phyloP scores from a whole-genome alignment of 129 eudicot genomes.

The Gnaphalium uliginosum region DNA sequence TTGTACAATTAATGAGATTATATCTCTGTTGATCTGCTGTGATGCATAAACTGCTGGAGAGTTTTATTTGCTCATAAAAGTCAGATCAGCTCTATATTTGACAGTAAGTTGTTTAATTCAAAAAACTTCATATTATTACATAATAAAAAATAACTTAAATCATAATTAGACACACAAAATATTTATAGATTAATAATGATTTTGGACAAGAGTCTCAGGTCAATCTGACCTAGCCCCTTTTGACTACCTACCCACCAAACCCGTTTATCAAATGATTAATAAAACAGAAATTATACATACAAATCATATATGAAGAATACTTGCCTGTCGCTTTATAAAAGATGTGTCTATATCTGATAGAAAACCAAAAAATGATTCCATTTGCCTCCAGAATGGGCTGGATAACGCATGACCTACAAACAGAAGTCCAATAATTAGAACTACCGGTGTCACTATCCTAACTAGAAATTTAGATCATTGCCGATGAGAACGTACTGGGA shows the following conservation, averaged over 20 bases:
- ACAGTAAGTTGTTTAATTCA: background rate
- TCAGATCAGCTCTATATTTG: too few relatives aligned
- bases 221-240: background rate
- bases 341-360: constrained; percentile 58
- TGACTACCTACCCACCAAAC: background rate
- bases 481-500: constrained; percentile 48
- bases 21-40: too few relatives aligned
- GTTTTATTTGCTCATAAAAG: too few relatives aligned
- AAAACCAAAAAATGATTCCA: constrained; percentile 66
- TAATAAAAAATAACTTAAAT: background rate
- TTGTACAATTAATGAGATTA: too few relatives aligned
- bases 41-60: too few relatives aligned
- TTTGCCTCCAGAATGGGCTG: constrained; percentile 74
- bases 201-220: background rate
- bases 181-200: background rate
- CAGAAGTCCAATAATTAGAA: constrained; percentile 19
- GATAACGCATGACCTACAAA: constrained; percentile 57
- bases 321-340: constrained; percentile 65
- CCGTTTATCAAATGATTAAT: background rate
- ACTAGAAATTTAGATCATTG: constrained; percentile 6
- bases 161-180: background rate
- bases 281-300: background rate
- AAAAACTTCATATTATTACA: background rate
- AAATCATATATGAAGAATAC: constrained; percentile 15
- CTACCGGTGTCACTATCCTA: background rate